These are phyloP conservation scores for Nigrospora osmanthi DNA, from an alignment of 2,329 filamentous ascomycete species.

Conservation along the genomic window DNA sequence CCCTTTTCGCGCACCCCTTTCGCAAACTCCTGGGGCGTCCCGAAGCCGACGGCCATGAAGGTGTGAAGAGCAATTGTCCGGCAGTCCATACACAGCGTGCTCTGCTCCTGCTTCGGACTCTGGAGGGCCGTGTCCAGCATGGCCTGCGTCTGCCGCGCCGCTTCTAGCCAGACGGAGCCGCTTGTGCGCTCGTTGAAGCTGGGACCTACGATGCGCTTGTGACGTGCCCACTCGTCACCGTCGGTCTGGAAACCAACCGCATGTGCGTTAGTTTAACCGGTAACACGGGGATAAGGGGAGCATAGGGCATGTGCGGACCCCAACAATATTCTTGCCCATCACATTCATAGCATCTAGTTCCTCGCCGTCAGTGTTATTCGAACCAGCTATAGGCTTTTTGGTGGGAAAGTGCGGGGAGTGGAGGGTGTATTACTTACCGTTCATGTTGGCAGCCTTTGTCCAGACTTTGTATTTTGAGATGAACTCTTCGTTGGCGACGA, in stretches of 20 bases:
- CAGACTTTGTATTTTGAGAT: background rate
- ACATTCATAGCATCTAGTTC: no score
- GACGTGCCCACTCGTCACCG: constrained; percentile 1
- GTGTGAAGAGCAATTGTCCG: constrained; percentile 19
- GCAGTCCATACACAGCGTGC: constrained; percentile 7
- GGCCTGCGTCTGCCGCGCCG: background rate
- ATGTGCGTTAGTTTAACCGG: no score
- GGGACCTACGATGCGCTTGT: constrained; percentile 2
- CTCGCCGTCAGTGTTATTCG: no score
- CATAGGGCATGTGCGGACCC: no score
- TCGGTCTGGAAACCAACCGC: background rate
- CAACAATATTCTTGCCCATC: no score
- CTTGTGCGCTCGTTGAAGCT: constrained; percentile 1
- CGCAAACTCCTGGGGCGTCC: constrained; percentile 13
- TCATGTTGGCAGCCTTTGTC: background rate
- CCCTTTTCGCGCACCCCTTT: constrained; percentile 7
- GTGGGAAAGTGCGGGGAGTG: no score
- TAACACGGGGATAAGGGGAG: no score
- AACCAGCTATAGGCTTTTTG: no score
- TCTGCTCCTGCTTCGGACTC: background rate
- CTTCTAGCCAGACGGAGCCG: background rate
- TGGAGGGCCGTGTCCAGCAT: background rate
- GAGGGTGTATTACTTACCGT: no score
- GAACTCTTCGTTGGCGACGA: background rate
- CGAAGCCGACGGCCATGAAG: constrained; percentile 15